These are phyloP conservation scores for Tolypocladium capitatum DNA, from an alignment of 2,329 filamentous ascomycete species.

Conservation along the genomic window DNA sequence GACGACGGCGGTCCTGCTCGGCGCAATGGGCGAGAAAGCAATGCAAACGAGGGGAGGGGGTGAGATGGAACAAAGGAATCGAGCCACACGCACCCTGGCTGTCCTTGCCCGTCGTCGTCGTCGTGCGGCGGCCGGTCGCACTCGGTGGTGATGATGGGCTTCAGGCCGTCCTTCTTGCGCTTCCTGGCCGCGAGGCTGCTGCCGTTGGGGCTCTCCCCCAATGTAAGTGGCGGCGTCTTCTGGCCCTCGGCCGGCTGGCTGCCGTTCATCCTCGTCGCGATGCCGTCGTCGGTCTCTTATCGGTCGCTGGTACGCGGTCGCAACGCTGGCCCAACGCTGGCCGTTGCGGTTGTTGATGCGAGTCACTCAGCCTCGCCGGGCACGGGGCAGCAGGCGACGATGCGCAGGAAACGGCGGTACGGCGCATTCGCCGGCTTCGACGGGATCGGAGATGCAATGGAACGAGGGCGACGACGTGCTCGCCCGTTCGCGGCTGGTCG, in stretches of 20 bases:
- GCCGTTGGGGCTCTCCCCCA: constrained; percentile 13
- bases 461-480: background rate
- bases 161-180: constrained; percentile 60
- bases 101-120: constrained; percentile 12
- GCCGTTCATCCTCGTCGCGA: constrained; percentile 10
- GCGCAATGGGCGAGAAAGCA: background rate
- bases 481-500: background rate
- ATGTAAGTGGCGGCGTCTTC: constrained; percentile 13
- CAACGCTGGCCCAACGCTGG: background rate
- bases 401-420: background rate
- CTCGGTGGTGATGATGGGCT: constrained; percentile 65
- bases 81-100: constrained; percentile 21
- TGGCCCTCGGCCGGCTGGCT: constrained; percentile 17
- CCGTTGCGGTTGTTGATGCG: background rate
- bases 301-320: background rate
- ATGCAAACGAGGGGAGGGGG: background rate
- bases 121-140: constrained; percentile 14
- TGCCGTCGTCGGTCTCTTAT: background rate
- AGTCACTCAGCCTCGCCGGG: background rate
- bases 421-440: background rate
- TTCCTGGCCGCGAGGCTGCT: constrained; percentile 41
- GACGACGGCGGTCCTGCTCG: background rate
- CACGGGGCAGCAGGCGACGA: background rate
- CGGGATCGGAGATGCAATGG: background rate
- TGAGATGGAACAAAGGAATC: background rate